phyloP scores from a whole-genome alignment of 2,329 filamentous ascomycete species.

The Claviceps quebecensis region DNA sequence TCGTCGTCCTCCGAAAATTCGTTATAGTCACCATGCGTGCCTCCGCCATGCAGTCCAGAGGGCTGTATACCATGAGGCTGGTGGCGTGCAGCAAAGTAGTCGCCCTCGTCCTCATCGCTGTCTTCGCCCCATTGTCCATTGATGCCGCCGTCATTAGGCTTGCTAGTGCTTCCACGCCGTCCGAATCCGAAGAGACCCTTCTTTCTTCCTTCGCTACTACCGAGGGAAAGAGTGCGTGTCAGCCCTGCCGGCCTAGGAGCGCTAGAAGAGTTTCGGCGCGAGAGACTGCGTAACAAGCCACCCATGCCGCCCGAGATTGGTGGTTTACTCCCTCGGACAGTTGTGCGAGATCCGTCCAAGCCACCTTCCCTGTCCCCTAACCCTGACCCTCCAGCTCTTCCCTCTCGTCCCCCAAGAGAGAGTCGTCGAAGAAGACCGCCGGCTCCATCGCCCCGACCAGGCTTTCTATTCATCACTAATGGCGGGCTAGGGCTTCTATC shows the following conservation, averaged over 20 bases:
- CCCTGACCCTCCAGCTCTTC: neutral
- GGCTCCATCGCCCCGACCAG: constrained; percentile 10
- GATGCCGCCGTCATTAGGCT: constrained; percentile 36
- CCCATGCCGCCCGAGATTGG: constrained; percentile 31
- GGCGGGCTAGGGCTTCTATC: constrained; percentile 28
- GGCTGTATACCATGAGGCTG: constrained; percentile 12
- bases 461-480: constrained; percentile 3
- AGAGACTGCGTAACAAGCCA: constrained; percentile 32
- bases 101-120: constrained; percentile 29
- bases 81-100: constrained; percentile 11
- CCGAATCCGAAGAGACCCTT: constrained; percentile 28
- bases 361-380: constrained; percentile 7
- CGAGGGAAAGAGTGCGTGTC: constrained; percentile 47
- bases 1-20: constrained; percentile 45
- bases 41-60: constrained; percentile 26
- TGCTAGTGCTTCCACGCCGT: constrained; percentile 24
- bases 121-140: constrained; percentile 39
- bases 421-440: constrained; percentile 31
- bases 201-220: constrained; percentile 35
- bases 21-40: constrained; percentile 18
- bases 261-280: constrained; percentile 20
- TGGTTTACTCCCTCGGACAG: constrained; percentile 30
- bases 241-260: constrained; percentile 27
- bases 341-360: constrained; percentile 23
- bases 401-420: constrained; percentile 14